Evolutionary conservation across 306 rosid species (phyloP), one percentile per base, ranked within the genome.

Genomic region (Gastrolobium bilobum): DNA sequence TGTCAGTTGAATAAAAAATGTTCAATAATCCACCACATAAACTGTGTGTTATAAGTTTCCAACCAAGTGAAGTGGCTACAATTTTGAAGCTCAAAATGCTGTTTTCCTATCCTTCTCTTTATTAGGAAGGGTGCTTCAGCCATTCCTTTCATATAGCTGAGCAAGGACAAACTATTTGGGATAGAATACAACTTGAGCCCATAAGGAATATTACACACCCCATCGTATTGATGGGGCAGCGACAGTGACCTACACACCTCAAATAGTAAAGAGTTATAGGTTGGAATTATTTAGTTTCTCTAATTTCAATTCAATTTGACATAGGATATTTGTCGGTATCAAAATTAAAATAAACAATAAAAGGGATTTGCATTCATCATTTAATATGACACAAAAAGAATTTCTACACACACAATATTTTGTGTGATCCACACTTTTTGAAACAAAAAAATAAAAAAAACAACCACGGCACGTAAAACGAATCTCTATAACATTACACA

Each of bases 151-250:
- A 66, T 14, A 20, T 38, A 40, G 37, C 61, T 73, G 77, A 57
- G 62, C 20, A 79, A 75, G 81, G 78, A 80, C 84, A 62, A 62
- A 58, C 83, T 76, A 72, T 44, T 81, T 86, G 70, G 83, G 87
- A 57, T 68, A 62, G 77, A 83, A 50, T 81, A 81, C 83, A 83
- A 79, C 88, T 83, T 79, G 73, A 76, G 64, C 74, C 84, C 79
- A 76, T 80, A 76, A 73, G 84, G 82, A 80, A 84, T 80, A 80
- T 80, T 76, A 75, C 57, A 80, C 44, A 20, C 81, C 48, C 79
- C 79, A 68, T 61, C 46, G 54, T 73, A 61, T 75, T 73, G 35
- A 78, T 43, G 56, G 68, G 78, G 82, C 58, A 72, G 35, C 5
- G 46, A 84, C 35, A 71, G 58, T 29, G 68, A 82, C 68, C 78